Evolutionary conservation across 1,139 yeast genomes (phyloP), one percentile per base, ranked within the genome.

Genomic region (Sugiyamaella pinicola): DNA sequence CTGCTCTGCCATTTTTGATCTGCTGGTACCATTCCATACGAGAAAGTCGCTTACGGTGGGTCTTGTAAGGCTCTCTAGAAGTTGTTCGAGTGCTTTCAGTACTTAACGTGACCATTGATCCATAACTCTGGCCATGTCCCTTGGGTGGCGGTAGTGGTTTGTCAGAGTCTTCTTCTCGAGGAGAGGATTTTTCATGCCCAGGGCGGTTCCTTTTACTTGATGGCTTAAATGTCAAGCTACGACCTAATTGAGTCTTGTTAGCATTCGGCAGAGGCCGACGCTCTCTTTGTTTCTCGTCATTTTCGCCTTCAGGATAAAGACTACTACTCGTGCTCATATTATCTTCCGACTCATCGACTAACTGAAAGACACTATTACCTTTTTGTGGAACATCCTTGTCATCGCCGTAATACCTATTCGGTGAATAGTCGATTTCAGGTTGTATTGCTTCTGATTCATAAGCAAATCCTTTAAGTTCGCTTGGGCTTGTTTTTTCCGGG

Each of bases 1-100:
- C 63, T 1, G 73, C 69, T 12, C 68, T 55, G 28, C 63, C 60
- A 26, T 55, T 49, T 37, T 46, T 49, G 38, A 64, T 47, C n/a
- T 52, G 49, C 6, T 49, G 34, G 34, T 51, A 55, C 63, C 60
- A 55, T 19, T 34, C 55, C 26, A 49, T 33, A 26, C 43, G 19
- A 31, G 53, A 24, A 19, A 46, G 22, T 18, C 49, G 41, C 13
- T 39, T 24, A 8, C 49, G 34, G 35, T 45, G 41, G 10, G 22
- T 29, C 8, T 19, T 29, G 8, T 46, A 39, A 4, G 6, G 10
- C n/a, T 47, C 29, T 2, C 29, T 44, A 18, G 29, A 28, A 2
- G 40, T 38, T 3, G 41, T 37, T 9, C 47, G 37, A 15, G 42
- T 34, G 29, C 46, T 31, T n/a, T 47, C 42, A 10, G 34, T 29